Percentiles rank a stretch among this genome's conserved stretches.
phyloP scores from a whole-genome alignment of 106 monocot genomes.

The Dendrobium officinale region DNA sequence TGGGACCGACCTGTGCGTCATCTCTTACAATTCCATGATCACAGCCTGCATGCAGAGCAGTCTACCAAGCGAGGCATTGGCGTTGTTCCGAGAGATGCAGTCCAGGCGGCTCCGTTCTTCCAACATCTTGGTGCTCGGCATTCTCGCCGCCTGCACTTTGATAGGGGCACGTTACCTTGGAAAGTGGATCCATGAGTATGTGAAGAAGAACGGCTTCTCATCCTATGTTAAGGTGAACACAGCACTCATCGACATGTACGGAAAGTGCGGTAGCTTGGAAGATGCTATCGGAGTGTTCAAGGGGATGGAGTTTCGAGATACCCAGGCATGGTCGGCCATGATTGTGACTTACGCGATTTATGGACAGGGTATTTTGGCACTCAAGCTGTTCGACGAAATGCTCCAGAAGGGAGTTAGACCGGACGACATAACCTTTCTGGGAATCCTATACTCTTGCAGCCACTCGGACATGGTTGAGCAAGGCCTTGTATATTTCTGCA shows the following conservation, averaged over 20 bases:
- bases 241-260: slow-evolving; percentile 76
- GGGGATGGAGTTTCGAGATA: slow-evolving; percentile 41
- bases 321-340: slow-evolving; percentile 82
- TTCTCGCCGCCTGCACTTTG: slow-evolving; percentile 48
- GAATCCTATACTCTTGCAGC: slow-evolving; percentile 75
- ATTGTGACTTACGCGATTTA: slow-evolving; percentile 67
- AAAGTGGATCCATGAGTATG: slow-evolving; percentile 61
- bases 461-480: slow-evolving; percentile 65
- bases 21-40: slow-evolving; percentile 70
- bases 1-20: slow-evolving; percentile 19
- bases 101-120: slow-evolving; percentile 31
- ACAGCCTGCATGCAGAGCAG: slow-evolving; percentile 36
- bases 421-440: slow-evolving; percentile 67
- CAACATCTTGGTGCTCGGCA: slow-evolving; percentile 55
- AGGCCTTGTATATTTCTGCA: slow-evolving; percentile 45
- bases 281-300: slow-evolving; percentile 51
- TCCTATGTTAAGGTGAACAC: slow-evolving; percentile 49
- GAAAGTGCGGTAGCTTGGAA: slow-evolving; percentile 72
- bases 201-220: slow-evolving; percentile 32
- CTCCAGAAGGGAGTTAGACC: slow-evolving; percentile 28
- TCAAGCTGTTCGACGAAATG: slow-evolving; percentile 47
- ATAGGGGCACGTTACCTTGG: slow-evolving; percentile 62
- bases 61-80: slow-evolving; percentile 48
- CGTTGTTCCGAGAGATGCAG: slow-evolving; percentile 57
- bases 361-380: slow-evolving; percentile 41